Base-by-base conservation (phyloP, 1,284 basidiomycete species). In the Malassezia yamatoensis region DNA sequence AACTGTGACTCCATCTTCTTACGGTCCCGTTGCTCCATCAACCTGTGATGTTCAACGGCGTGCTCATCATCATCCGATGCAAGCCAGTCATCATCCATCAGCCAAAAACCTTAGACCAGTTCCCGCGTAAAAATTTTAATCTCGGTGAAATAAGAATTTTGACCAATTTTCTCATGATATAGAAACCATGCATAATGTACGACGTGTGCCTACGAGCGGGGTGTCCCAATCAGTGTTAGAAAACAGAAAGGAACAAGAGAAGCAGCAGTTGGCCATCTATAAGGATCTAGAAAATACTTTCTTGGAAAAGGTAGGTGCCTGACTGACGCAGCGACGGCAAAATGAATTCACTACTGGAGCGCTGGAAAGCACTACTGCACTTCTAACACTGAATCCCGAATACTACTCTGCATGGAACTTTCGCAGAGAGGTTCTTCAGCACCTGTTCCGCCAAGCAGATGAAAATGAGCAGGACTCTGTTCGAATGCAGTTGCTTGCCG, bases 381-480 rank as follows among this genome's bases (percentile, higher is more conserved):
- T 74, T 16, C 59, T 74, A 4, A 55, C 66, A 6, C 49, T 67
- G 43, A 74, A 73, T 51, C 72, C 72, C 9, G 72, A 74, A 41
- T 61, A 67, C 33, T 73, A 72, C 51, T 68, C 70, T 6, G 69
- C 61, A 5, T 74, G 72, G 72, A 74, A 73, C 51, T 73, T 64
- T 51, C 60, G 72, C 2, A 51, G 72, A 1, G 51, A 59, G 10
- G 54, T 73, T 5, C 54, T 73, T 10, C 34, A 57, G 13, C 24
- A 54, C n/a, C 42, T 72, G 9, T 70, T 69, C 44, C 29, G 37
- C 0, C 8, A 36, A 16, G 43, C 40, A 12, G 20, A 24, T 6
- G 24, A 29, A 29, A 44, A 3, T 2, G 40, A 51, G n/a, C 12
- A 20, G 10, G 4, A 15, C 18, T 33, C 10, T 13, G 9, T 39